A percentile compares a stretch with the other conserved stretches of the same genome.
phyloP scores from a whole-genome alignment of 352 stramenopile species.

The Phytopythium kandeliae region DNA sequence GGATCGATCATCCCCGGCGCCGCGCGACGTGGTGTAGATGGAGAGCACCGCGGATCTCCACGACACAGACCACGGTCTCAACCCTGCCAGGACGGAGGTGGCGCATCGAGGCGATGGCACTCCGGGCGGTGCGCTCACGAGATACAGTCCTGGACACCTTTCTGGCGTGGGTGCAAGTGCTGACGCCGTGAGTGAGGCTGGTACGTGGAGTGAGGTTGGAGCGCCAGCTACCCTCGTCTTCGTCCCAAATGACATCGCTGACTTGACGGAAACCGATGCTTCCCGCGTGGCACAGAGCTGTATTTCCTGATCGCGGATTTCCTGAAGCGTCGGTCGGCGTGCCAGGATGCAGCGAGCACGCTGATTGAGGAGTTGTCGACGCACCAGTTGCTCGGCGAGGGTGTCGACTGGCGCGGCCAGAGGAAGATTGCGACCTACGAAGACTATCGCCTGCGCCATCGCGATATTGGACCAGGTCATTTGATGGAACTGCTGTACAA shows the following conservation, averaged over 20 bases:
- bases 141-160: not conserved
- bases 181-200: not conserved
- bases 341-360: slow-evolving; percentile 48
- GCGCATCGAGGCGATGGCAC: not conserved
- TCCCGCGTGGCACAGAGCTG: slow-evolving; percentile 39
- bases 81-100: not conserved
- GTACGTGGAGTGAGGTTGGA: not conserved
- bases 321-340: slow-evolving; percentile 60
- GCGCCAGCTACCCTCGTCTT: no score
- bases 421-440: slow-evolving; percentile 50
- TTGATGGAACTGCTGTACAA: slow-evolving; percentile 51
- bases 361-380: slow-evolving; percentile 65
- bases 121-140: not conserved
- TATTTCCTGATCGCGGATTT: slow-evolving; percentile 86
- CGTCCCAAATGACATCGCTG: not conserved
- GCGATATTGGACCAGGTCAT: slow-evolving; percentile 57
- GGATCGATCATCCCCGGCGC: not conserved
- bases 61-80: not conserved
- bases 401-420: slow-evolving; percentile 63
- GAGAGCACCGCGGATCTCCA: not conserved
- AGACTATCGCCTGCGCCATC: slow-evolving; percentile 72
- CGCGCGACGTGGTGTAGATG: not conserved
- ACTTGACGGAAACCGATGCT: not conserved
- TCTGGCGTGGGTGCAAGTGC: not conserved
- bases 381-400: slow-evolving; percentile 45